Conservation (phyloP, 129 eudicot genomes). For the Solidago caesia region DNA sequence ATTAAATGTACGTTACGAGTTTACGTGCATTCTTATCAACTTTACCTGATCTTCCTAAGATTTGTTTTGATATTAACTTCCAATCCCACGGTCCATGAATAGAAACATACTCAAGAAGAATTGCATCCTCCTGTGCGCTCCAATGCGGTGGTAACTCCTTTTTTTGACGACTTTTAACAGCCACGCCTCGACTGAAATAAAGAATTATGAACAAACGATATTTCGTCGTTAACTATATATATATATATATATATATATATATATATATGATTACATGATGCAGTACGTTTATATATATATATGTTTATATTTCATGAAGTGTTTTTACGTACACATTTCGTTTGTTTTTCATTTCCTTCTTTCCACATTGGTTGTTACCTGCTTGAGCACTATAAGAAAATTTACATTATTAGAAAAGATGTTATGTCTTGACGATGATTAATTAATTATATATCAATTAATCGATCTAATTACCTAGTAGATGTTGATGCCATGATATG, state of each 20-base stretch:
- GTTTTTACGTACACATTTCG: background rate
- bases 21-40: background rate
- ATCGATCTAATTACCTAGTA: too few relatives aligned
- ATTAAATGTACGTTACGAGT: too few relatives aligned
- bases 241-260: too few relatives aligned
- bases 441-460: too few relatives aligned
- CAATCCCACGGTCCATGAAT: background rate
- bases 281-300: background rate
- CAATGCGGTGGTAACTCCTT: background rate
- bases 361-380: background rate
- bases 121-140: background rate
- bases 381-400: slow-evolving; percentile 5
- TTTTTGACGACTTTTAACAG: too few relatives aligned
- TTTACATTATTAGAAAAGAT: background rate
- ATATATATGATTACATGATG: background rate
- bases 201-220: too few relatives aligned
- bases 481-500: too few relatives aligned
- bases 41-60: background rate
- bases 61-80: background rate
- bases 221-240: too few relatives aligned
- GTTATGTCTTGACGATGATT: too few relatives aligned
- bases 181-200: background rate
- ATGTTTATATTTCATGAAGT: too few relatives aligned
- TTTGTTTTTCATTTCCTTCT: background rate
- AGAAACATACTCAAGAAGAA: background rate